Conservation (phyloP, 257 asterid species). For the Capsicum chinense region DNA sequence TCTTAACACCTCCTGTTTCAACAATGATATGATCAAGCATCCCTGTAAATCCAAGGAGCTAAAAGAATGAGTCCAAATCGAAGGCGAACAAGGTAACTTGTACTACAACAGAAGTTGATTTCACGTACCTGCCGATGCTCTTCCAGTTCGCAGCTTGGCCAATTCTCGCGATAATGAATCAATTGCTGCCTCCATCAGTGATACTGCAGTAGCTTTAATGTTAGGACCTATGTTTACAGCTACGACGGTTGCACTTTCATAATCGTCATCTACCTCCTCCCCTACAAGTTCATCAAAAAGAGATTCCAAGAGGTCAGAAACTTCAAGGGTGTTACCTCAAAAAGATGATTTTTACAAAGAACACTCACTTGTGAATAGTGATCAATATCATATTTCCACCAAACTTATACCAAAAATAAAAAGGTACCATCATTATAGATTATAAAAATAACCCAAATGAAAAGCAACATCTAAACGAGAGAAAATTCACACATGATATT, state of each 20-base stretch:
- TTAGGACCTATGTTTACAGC: slow-evolving; percentile 51
- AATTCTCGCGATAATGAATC: slow-evolving; percentile 88
- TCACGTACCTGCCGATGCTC: slow-evolving; percentile 77
- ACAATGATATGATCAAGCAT: slow-evolving; percentile 96
- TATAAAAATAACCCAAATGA: background rate
- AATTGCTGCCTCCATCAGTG: slow-evolving; percentile 86
- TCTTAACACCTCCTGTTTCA: slow-evolving; percentile 72
- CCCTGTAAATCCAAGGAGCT: slow-evolving; percentile 52
- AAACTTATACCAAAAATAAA: slow-evolving; percentile 4
- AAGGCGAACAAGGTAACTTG: background rate
- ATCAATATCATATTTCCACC: background rate
- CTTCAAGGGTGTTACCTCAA: background rate
- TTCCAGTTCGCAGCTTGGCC: slow-evolving; percentile 83
- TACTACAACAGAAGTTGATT: background rate
- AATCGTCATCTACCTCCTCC: slow-evolving; percentile 50
- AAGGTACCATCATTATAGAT: slow-evolving; percentile 14
- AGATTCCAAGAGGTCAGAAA: background rate
- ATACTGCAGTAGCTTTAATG: slow-evolving; percentile 55
- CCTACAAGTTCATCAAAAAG: slow-evolving; percentile 31
- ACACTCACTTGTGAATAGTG: background rate
- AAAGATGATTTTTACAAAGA: background rate
- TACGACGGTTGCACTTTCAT: slow-evolving; percentile 29
- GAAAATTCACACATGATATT: background rate
- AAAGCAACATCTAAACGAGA: slow-evolving; percentile 22
- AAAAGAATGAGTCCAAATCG: background rate